Evolutionary conservation across 495 filamentous ascomycete genomes (phyloP), one percentile per base, ranked within the genome.

Genomic region (Lepraria neglecta): DNA sequence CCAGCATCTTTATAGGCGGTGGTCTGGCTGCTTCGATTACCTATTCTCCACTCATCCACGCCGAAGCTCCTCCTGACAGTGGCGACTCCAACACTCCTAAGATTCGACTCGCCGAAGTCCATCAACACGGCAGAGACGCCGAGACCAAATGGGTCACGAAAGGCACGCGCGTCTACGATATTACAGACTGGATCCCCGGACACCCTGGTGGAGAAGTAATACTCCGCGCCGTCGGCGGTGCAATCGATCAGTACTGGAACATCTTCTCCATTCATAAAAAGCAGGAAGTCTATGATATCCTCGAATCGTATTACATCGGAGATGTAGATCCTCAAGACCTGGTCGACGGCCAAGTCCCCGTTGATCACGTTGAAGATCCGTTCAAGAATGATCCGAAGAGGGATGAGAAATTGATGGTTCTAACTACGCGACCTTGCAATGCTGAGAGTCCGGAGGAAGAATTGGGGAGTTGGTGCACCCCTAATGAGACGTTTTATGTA

Each of bases 181-280:
- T 85, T 50, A 84, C 81, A 11, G 75, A 81, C 31, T 85, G 79
- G 78, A 64, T 85, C 1, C 68, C 72, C 4, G 78, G 73, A 1
- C 82, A 85, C 62, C 82, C 82, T 0, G 82, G 82, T 24, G 82
- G 82, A 4, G 79, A 82, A 48, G 78, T 85, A 3, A 85, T 85
- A 59, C 72, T 84, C 14, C 76, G 80, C 17, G 82, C 82, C 3
- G 80, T 76, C 3, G 82, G 82, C 21, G 78, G 76, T 44, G 74
- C 72, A 56, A 74, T 84, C 30, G 82, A 85, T 50, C 82, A 78
- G 1, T 85, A 84, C 69, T 85, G 82, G 82, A 72, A 84, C 42
- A 84, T 85, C 50, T 84, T 85, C 55, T 75, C 75, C 46, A 84
- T 85, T 51, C 82, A 85, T 67, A 80, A 84, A 66, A 68, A 76